These are phyloP conservation scores for Dipteronia sinensis DNA, from an alignment of 345 rosid species.

Conservation along the genomic window DNA sequence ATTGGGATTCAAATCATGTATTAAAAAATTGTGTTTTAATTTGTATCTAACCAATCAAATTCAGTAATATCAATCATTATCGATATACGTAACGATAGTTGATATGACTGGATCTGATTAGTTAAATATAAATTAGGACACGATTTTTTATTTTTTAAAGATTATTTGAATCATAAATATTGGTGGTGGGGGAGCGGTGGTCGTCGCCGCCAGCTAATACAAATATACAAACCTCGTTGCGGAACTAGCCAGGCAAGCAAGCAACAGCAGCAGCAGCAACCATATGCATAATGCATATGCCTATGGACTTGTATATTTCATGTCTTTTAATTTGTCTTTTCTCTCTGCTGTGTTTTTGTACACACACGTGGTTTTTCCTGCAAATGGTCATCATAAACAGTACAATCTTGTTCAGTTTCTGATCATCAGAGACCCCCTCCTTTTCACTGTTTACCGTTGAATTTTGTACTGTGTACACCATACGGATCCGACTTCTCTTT, in stretches of 20 bases:
- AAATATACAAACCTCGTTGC: conserved; percentile 9
- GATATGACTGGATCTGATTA: too few relatives aligned
- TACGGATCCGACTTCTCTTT: conserved; percentile 9
- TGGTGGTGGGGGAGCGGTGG: conserved; percentile 12
- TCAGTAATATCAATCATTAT: too few relatives aligned
- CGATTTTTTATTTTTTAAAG: too few relatives aligned
- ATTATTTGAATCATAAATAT: too few relatives aligned
- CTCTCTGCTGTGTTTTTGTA: conserved; percentile 1
- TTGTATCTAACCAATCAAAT: too few relatives aligned
- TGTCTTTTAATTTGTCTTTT: neutral
- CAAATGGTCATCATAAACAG: conserved; percentile 37
- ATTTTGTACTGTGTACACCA: conserved; percentile 26
- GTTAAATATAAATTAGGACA: too few relatives aligned
- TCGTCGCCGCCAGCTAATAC: conserved; percentile 28
- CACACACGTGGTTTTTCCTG: conserved; percentile 43
- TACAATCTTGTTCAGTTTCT: conserved; percentile 21
- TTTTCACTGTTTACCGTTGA: conserved; percentile 55
- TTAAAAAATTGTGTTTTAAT: too few relatives aligned
- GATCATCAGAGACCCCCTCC: neutral
- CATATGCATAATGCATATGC: neutral
- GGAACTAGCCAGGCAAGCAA: conserved; percentile 2
- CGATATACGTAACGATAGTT: too few relatives aligned
- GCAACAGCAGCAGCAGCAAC: neutral
- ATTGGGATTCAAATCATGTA: too few relatives aligned
- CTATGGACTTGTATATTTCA: neutral